Evolutionary conservation across 495 filamentous ascomycete species (phyloP).

Genomic region (Neurospora tetraspora): DNA sequence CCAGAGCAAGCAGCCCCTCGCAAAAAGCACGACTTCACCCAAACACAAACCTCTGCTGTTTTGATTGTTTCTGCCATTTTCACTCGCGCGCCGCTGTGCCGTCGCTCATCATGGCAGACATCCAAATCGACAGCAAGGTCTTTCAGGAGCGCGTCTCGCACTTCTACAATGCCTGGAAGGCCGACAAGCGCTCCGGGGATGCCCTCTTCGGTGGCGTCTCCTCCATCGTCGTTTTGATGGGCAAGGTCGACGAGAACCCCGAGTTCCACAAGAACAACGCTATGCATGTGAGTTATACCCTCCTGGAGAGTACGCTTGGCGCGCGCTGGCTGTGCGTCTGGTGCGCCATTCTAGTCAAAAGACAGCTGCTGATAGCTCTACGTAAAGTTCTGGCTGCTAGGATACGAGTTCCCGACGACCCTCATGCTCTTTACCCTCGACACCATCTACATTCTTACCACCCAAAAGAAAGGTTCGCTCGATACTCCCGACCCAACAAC

Average conservation of each 20-base stretch:
- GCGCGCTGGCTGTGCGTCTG: neutral
- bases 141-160: constrained; percentile 88
- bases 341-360: neutral
- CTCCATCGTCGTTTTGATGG: constrained; percentile 82
- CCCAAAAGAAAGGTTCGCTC: constrained; percentile 81
- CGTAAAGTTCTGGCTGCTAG: constrained; percentile 87
- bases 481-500: neutral
- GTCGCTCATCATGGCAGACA: constrained; percentile 44
- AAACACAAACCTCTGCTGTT: constrained; percentile 6
- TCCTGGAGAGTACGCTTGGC: neutral
- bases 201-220: constrained; percentile 72
- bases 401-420: constrained; percentile 96
- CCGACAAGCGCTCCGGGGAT: constrained; percentile 77
- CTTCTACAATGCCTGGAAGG: constrained; percentile 86
- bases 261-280: constrained; percentile 90
- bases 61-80: constrained; percentile 14
- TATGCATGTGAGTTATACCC: constrained; percentile 62
- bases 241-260: constrained; percentile 80
- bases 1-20: neutral
- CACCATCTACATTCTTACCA: constrained; percentile 80
- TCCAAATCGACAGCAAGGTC: constrained; percentile 81
- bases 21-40: constrained; percentile 5
- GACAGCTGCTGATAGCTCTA: constrained; percentile 14
- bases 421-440: constrained; percentile 86
- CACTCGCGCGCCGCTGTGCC: constrained; percentile 15